Percentiles rank a stretch among this genome's conserved stretches.
These are phyloP conservation scores for Zygoascus tannicola DNA, from an alignment of 805 yeast species.

Conservation along the genomic window DNA sequence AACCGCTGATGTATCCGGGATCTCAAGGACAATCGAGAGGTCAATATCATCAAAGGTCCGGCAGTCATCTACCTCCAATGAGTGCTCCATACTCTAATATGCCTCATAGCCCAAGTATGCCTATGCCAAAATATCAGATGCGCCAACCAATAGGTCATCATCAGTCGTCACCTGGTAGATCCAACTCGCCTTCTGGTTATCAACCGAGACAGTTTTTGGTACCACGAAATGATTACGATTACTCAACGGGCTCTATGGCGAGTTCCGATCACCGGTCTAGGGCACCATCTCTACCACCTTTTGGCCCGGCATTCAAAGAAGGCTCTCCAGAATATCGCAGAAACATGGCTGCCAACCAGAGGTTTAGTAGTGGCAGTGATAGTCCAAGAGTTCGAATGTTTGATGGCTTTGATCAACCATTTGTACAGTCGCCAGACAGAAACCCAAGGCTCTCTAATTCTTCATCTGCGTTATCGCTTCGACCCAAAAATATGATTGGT, in stretches of 20 bases:
- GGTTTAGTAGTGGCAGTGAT: neutral
- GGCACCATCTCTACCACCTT: neutral
- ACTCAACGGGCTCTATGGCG: neutral
- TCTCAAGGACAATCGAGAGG: too few relatives aligned
- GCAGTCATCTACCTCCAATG: too few relatives aligned
- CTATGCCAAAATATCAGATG: too few relatives aligned
- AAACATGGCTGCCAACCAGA: neutral
- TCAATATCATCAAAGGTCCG: too few relatives aligned
- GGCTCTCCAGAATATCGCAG: neutral
- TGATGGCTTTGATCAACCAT: conserved; percentile 1
- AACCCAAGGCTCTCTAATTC: conserved; percentile 1
- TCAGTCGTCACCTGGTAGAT: too few relatives aligned
- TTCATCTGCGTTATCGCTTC: conserved; percentile 8
- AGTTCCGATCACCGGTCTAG: neutral
- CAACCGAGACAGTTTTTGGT: conserved; percentile 1
- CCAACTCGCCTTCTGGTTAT: too few relatives aligned
- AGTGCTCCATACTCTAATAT: too few relatives aligned
- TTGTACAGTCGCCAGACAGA: neutral
- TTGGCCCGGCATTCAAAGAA: neutral
- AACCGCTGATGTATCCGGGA: too few relatives aligned
- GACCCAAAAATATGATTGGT: conserved; percentile 3
- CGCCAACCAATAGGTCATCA: too few relatives aligned
- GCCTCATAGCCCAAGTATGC: too few relatives aligned
- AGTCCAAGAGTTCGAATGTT: conserved; percentile 1
- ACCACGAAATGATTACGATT: neutral